Evolutionary conservation across 768 basidiomycete genomes (phyloP).

Genomic region (Xerocomus spinulosus): DNA sequence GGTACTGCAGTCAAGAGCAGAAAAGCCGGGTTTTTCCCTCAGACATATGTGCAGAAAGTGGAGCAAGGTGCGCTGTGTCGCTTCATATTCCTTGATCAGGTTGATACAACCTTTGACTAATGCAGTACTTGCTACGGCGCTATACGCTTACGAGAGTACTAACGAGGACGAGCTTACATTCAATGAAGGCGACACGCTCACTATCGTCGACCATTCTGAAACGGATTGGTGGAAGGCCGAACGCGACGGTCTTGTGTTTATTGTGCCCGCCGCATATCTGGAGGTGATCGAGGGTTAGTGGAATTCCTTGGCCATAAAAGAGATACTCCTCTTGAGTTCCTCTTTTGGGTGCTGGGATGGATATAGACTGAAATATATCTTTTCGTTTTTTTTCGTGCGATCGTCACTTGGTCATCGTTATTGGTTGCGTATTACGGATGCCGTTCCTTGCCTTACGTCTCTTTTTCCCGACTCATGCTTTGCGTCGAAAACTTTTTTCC

Average conservation of each 20-base stretch:
- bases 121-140: constrained; percentile 66
- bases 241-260: constrained; percentile 75
- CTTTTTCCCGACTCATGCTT: constrained; percentile 3
- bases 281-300: constrained; percentile 90
- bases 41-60: constrained; percentile 76
- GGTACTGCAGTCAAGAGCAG: constrained; percentile 64
- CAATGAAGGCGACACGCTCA: constrained; percentile 70
- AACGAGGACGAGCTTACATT: constrained; percentile 85
- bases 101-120: not conserved
- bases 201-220: constrained; percentile 79
- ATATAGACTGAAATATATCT: constrained; percentile 79
- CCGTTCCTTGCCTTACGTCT: constrained; percentile 1
- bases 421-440: constrained; percentile 14
- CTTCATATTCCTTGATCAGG: not conserved
- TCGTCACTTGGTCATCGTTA: constrained; percentile 15
- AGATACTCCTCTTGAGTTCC: constrained; percentile 48
- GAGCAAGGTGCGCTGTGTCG: constrained; percentile 43
- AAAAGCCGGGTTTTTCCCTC: constrained; percentile 84
- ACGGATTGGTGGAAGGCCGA: constrained; percentile 97
- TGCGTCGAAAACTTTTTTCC: not conserved
- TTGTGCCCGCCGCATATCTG: constrained; percentile 90
- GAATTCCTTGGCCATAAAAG: constrained; percentile 27
- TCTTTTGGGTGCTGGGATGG: constrained; percentile 40
- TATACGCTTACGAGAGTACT: constrained; percentile 70
- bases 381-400: constrained; percentile 46